Percentiles rank a stretch among this genome's conserved stretches.
Evolutionary conservation across 352 stramenopile species (phyloP).

Genomic region (Phytophthora sansomeana): DNA sequence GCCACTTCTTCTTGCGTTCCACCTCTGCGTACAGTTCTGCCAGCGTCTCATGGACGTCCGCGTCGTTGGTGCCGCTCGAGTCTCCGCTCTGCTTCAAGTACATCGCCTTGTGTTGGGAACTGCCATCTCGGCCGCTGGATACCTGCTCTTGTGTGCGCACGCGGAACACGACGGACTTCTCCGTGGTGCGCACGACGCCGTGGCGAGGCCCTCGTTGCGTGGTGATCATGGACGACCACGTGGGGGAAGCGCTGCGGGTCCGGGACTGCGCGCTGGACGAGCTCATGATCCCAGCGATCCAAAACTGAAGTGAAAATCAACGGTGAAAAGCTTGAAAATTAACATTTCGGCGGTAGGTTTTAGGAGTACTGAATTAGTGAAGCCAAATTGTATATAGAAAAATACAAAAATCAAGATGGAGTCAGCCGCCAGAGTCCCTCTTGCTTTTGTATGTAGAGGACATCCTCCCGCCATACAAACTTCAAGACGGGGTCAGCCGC

Average conservation of each 20-base stretch:
- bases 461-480: too few relatives aligned
- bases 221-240: slow-evolving; percentile 18
- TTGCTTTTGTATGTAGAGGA: too few relatives aligned
- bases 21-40: slow-evolving; percentile 33
- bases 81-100: slow-evolving; percentile 5
- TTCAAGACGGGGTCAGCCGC: too few relatives aligned
- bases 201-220: not conserved
- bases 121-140: slow-evolving; percentile 9
- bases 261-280: slow-evolving; percentile 26
- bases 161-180: slow-evolving; percentile 45
- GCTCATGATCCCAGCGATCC: slow-evolving; percentile 17
- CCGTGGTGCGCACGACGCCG: slow-evolving; percentile 30
- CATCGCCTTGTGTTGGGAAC: slow-evolving; percentile 14
- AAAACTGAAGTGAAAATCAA: slow-evolving; percentile 8
- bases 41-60: slow-evolving; percentile 41
- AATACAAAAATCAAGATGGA: too few relatives aligned
- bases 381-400: not conserved
- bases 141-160: slow-evolving; percentile 37
- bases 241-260: slow-evolving; percentile 7
- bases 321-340: slow-evolving; percentile 1
- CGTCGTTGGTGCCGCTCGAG: slow-evolving; percentile 20
- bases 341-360: not conserved
- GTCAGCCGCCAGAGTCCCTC: too few relatives aligned
- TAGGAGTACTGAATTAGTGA: not conserved
- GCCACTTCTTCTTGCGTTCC: slow-evolving; percentile 46